Evolutionary conservation across 257 asterid species (phyloP).

Genomic region (Hygrophila difformis): DNA sequence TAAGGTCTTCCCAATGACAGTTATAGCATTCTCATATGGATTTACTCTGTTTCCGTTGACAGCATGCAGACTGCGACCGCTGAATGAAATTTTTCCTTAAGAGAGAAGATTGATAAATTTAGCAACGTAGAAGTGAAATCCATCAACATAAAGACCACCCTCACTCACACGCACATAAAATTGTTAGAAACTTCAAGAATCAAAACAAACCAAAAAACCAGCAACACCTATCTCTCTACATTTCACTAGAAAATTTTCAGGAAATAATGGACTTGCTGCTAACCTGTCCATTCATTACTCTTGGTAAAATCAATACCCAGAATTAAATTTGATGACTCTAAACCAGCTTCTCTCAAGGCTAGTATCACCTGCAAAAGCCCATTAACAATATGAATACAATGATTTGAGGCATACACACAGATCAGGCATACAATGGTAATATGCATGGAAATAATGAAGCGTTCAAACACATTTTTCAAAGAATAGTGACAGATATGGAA

Average conservation of each 20-base stretch:
- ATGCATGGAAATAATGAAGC: too few relatives aligned
- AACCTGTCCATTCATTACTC: conserved; percentile 90
- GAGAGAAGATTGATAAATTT: conserved; percentile 18
- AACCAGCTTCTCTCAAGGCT: conserved; percentile 69
- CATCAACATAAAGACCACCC: too few relatives aligned
- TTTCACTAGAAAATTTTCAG: not conserved
- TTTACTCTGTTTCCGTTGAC: conserved; percentile 47
- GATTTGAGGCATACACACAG: too few relatives aligned
- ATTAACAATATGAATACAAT: too few relatives aligned
- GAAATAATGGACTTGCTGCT: conserved; percentile 18
- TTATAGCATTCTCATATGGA: conserved; percentile 81
- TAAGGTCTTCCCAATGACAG: conserved; percentile 74
- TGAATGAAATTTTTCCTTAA: conserved; percentile 68
- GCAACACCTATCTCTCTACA: conserved; percentile 1
- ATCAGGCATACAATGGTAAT: too few relatives aligned
- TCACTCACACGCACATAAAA: too few relatives aligned
- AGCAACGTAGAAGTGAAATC: too few relatives aligned
- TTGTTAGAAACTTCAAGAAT: too few relatives aligned
- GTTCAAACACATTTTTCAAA: too few relatives aligned
- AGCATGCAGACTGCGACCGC: conserved; percentile 60
- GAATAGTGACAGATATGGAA: too few relatives aligned
- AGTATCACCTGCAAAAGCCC: conserved; percentile 55
- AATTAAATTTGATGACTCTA: conserved; percentile 85
- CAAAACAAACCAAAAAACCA: not conserved
- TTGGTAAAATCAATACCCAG: conserved; percentile 80